phyloP scores from a whole-genome alignment of 1,284 basidiomycete genomes.

The Vanrija sp. region DNA sequence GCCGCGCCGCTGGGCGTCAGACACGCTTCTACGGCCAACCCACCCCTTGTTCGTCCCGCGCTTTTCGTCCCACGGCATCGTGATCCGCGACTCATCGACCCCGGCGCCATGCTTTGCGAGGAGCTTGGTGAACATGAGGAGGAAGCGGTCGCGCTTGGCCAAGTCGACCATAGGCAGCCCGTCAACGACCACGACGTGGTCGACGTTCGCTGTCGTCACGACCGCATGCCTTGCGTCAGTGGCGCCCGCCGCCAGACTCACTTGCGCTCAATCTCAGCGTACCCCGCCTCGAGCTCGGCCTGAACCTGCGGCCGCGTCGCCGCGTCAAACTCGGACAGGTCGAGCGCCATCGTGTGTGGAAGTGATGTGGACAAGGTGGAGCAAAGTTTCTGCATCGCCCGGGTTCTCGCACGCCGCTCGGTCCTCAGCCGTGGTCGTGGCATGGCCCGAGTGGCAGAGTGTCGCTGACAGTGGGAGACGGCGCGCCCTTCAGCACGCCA shows the following conservation, averaged over 20 bases:
- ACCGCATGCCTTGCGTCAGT: constrained; percentile 61
- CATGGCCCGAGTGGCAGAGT: no score
- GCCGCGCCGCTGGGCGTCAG: neutral
- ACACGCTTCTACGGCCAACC: neutral
- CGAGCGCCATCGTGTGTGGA: neutral
- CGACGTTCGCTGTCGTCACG: constrained; percentile 72
- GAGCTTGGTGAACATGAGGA: constrained; percentile 73
- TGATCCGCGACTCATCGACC: constrained; percentile 70
- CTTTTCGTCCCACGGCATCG: constrained; percentile 76
- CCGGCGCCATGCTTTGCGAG: constrained; percentile 73
- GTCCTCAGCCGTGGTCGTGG: no score
- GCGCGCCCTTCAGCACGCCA: no score
- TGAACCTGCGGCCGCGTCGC: constrained; percentile 72
- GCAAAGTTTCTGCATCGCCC: no score
- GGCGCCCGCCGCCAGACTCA: constrained; percentile 51
- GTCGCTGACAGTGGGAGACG: no score
- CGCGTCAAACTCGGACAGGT: constrained; percentile 25
- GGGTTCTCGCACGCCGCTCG: no score
- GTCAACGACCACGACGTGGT: constrained; percentile 82
- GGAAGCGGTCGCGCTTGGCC: constrained; percentile 68
- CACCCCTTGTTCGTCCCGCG: constrained; percentile 80
- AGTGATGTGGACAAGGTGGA: no score
- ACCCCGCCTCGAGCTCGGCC: constrained; percentile 52
- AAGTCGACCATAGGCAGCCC: constrained; percentile 81
- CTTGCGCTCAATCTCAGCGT: constrained; percentile 90